Conservation (phyloP, 75 land plant species). For the Larix kaempferi region DNA sequence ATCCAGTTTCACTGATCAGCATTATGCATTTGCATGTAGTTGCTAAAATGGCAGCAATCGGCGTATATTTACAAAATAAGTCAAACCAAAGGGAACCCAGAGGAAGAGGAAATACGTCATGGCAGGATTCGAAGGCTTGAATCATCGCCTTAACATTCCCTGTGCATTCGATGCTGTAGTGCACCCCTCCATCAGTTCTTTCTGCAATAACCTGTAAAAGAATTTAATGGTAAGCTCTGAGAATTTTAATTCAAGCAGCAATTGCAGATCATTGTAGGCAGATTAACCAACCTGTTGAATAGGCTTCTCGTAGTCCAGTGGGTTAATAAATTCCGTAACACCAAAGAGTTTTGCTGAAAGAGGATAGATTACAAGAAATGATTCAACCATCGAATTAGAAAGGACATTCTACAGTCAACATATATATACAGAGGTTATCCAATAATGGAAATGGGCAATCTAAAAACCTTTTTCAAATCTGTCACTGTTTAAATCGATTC, state of each 20-base stretch:
- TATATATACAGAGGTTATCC: neutral
- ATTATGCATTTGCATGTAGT: neutral
- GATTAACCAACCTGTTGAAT: slow-evolving; percentile 40
- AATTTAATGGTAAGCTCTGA: too few relatives aligned
- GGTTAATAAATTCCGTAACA: slow-evolving; percentile 46
- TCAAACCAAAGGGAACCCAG: neutral
- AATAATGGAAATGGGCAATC: neutral
- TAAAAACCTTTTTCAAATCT: slow-evolving; percentile 37
- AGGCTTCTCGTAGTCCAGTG: slow-evolving; percentile 44
- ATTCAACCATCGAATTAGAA: neutral
- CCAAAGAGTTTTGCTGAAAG: slow-evolving; percentile 52
- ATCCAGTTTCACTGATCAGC: neutral
- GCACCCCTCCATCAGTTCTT: slow-evolving; percentile 60
- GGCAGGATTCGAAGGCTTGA: slow-evolving; percentile 47
- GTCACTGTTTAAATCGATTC: slow-evolving; percentile 35
- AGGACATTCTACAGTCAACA: neutral
- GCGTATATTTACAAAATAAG: neutral
- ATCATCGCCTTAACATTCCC: slow-evolving; percentile 52
- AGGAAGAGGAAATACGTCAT: slow-evolving; percentile 25
- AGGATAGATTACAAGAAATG: neutral
- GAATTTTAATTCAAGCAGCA: too few relatives aligned
- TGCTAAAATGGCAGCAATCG: neutral
- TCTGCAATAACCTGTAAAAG: slow-evolving; percentile 29
- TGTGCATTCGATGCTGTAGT: slow-evolving; percentile 57
- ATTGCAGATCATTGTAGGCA: neutral